A percentile compares a stretch with the other conserved stretches of the same genome.
These are phyloP conservation scores for Lathyrus aphaca DNA, from an alignment of 306 rosid genomes.

Conservation along the genomic window DNA sequence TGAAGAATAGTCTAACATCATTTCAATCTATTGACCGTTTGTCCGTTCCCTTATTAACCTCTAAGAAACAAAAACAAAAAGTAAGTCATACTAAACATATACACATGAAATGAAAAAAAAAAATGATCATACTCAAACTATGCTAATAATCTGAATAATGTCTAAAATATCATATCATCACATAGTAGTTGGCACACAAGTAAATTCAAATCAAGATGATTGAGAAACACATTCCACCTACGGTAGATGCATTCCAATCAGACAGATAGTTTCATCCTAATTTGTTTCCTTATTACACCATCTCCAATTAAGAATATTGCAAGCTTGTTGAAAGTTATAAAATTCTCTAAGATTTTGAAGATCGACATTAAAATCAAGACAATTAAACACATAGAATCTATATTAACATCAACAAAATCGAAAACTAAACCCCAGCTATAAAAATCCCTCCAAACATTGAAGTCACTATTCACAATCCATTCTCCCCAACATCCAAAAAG, in stretches of 20 bases:
- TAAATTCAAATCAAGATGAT: slow-evolving; percentile 12
- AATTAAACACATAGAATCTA: background rate
- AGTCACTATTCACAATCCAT: background rate
- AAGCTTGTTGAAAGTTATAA: slow-evolving; percentile 10
- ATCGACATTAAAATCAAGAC: background rate
- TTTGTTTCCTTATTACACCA: background rate
- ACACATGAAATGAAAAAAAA: slow-evolving; percentile 19
- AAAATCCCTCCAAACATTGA: background rate
- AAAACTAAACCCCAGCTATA: background rate
- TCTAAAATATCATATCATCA: background rate
- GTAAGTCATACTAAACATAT: slow-evolving; percentile 16
- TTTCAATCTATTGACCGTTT: slow-evolving; percentile 19
- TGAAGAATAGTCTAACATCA: slow-evolving; percentile 20
- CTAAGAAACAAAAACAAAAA: slow-evolving; percentile 24
- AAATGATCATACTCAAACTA: background rate
- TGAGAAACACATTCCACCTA: slow-evolving; percentile 4
- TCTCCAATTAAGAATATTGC: background rate
- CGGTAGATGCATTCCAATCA: background rate
- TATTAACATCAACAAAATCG: background rate
- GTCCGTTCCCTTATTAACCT: background rate
- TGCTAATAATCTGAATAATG: slow-evolving; percentile 2
- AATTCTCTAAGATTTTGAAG: background rate
- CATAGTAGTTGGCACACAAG: background rate
- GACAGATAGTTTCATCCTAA: too few relatives aligned
- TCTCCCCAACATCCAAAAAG: background rate